Evolutionary conservation across 495 filamentous ascomycete species (phyloP), one percentile per base, ranked within the genome.

Genomic region (Neurospora sp.): DNA sequence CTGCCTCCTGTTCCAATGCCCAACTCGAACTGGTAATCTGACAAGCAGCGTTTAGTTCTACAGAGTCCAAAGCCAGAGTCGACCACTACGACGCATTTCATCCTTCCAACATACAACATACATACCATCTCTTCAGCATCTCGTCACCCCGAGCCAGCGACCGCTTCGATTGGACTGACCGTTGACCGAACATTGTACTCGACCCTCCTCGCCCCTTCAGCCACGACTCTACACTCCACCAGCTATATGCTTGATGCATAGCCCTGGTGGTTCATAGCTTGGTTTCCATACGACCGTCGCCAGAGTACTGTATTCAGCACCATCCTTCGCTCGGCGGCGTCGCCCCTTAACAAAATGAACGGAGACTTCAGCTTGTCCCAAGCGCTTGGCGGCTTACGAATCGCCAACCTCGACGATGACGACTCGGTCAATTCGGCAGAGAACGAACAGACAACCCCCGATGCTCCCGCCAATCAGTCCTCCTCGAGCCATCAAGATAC

Each of bases 321-420:
- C 6, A 72, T 72, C 40, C 39, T 71, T 48, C 70, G 40, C 27
- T 44, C 22, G 40, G 68, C 59, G 71, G 71, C 76, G 70, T 72
- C 71, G 72, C 59, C 73, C 44, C 68, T 48, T 20, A 39, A 16
- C 73, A 80, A 40, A 78, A 98, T 97, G 95, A 92, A 95, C 79
- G 92, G 92, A 78, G 95, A 98, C 82, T 83, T 97, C 75, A 98
- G 93, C 80, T 89, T 99, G 69, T 96, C 96, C 71, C 92, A 94
- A 82, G 92, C 93, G 73, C 86, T 99, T 75, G 96, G 96, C 70
- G 96, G 96, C 75, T 85, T 99, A 81, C 92, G 96, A 76, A 98
- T 98, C 78, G 96, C 96, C 74, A 99, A 99, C 81, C 96, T 96
- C 53, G 95, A 98, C 85, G 90, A 96, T 81, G 87, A 88, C 68